Base-by-base conservation (phyloP, 192 early-diverging fungal species). In the Mortierella claussenii region DNA sequence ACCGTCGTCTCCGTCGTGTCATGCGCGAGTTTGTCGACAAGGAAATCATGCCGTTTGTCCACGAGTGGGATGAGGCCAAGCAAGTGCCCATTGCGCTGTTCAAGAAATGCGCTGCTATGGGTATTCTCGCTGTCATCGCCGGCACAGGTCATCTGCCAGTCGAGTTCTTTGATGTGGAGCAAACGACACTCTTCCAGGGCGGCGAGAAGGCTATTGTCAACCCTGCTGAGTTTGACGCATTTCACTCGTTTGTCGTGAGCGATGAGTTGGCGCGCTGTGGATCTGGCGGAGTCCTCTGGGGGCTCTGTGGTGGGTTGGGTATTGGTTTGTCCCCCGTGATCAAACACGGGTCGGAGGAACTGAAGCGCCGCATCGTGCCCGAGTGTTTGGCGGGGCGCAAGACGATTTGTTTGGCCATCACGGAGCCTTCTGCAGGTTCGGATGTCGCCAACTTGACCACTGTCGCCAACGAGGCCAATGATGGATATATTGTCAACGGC, bases 41-140 rank as follows among this genome's bases (percentile, higher is more conserved):
- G 47, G 92, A 95, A 65, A 83, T 94, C 42, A 94, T 89, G 82
- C 90, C 91, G 13, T 87, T 78, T 69, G 87, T 87, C 69, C 87
- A 84, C 71, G 91, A 92, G 71, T 94, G 90, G 93, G 93, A 95
- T 68, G 93, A 94, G 80, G 87, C 87, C 40, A 95, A 93, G 64
- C 60, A 87, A 45, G 85, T 94, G 18, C 93, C 93, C 4, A 88
- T 83, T 28, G 78, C 76, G 13, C 55, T 95, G 9, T 95, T 90
- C 69, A 79, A 79, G 44, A 95, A 94, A 74, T 87, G 88, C 20
- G 91, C 83, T 23, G 68, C 90, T 43, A 86, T 85, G 24, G 93
- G 93, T 56, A 87, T 95, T 26, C 82, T 93, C 23, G 79, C 83
- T 26, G 82, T 70, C 30, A 76, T 93, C 30, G 63, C 73, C 4